These are phyloP conservation scores for Xylaria castorea DNA, from an alignment of 495 filamentous ascomycete species.

Conservation along the genomic window DNA sequence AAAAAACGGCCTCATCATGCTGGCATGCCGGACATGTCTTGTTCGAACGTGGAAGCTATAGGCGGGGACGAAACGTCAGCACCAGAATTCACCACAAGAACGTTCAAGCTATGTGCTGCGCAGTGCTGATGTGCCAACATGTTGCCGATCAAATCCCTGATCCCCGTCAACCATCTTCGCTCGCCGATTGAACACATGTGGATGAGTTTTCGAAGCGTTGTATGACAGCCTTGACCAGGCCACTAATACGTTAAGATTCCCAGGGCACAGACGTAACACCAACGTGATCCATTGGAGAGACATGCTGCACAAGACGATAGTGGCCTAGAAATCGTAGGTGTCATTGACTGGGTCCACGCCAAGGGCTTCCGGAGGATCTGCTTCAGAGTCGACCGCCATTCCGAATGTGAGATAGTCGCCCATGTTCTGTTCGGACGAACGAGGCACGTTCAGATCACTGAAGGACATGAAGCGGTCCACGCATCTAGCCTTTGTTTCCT, in stretches of 20 bases:
- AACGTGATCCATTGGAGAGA: background rate
- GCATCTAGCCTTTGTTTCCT: constrained; percentile 19
- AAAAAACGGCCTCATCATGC: constrained; percentile 90
- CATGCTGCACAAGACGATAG: background rate
- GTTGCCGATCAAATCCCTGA: constrained; percentile 26
- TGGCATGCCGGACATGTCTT: constrained; percentile 83
- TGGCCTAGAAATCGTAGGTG: constrained; percentile 14
- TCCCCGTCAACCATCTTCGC: constrained; percentile 13
- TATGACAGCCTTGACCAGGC: background rate
- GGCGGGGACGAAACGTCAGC: constrained; percentile 57
- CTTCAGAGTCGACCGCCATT: constrained; percentile 19
- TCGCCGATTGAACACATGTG: background rate
- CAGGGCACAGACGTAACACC: background rate
- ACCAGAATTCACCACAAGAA: constrained; percentile 37
- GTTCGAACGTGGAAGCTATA: constrained; percentile 84
- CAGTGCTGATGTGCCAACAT: background rate
- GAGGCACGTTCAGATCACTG: constrained; percentile 11
- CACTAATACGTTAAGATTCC: background rate
- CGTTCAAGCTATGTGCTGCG: constrained; percentile 13
- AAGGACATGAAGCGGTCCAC: constrained; percentile 28
- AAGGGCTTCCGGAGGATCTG: constrained; percentile 34
- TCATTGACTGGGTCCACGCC: constrained; percentile 23
- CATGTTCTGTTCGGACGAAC: constrained; percentile 22
- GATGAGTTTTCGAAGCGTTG: background rate
- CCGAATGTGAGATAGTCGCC: constrained; percentile 24